Conservation (phyloP, 495 filamentous ascomycete genomes). For the Staphylotrichum longicolle region DNA sequence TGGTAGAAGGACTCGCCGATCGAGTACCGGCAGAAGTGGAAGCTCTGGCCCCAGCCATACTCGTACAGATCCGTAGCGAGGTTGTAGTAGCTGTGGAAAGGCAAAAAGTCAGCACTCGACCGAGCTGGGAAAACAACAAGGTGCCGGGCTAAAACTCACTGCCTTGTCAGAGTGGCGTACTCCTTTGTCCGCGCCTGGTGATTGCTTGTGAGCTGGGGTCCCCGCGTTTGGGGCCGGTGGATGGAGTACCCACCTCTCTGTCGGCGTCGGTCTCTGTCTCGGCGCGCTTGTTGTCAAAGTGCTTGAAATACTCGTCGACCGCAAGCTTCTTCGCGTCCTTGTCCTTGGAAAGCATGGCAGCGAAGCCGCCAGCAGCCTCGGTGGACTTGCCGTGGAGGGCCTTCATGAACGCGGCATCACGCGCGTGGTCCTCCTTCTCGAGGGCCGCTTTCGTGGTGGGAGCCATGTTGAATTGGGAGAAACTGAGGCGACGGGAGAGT, state of each 20-base stretch:
- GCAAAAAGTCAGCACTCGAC: conserved; percentile 9
- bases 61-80: conserved; percentile 97
- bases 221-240: not conserved
- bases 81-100: conserved; percentile 85
- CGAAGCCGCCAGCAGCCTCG: conserved; percentile 66
- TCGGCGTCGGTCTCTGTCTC: conserved; percentile 76
- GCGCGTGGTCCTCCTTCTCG: conserved; percentile 79
- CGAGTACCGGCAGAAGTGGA: conserved; percentile 98
- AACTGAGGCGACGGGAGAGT: not conserved
- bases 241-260: conserved; percentile 59
- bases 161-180: conserved; percentile 93
- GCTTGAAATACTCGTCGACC: conserved; percentile 98
- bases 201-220: conserved; percentile 19
- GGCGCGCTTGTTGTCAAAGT: conserved; percentile 93
- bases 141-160: conserved; percentile 55
- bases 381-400: conserved; percentile 87
- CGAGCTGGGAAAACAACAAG: not conserved
- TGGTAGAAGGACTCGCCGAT: conserved; percentile 84
- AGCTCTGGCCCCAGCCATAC: conserved; percentile 90
- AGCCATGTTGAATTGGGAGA: conserved; percentile 51
- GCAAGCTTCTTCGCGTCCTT: conserved; percentile 78
- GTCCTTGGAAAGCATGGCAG: conserved; percentile 84
- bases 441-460: conserved; percentile 57
- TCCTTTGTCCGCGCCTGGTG: conserved; percentile 73
- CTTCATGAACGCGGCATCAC: conserved; percentile 93